These are phyloP conservation scores for Metschnikowia dekortorum DNA, from an alignment of 805 yeast genomes.

Conservation along the genomic window DNA sequence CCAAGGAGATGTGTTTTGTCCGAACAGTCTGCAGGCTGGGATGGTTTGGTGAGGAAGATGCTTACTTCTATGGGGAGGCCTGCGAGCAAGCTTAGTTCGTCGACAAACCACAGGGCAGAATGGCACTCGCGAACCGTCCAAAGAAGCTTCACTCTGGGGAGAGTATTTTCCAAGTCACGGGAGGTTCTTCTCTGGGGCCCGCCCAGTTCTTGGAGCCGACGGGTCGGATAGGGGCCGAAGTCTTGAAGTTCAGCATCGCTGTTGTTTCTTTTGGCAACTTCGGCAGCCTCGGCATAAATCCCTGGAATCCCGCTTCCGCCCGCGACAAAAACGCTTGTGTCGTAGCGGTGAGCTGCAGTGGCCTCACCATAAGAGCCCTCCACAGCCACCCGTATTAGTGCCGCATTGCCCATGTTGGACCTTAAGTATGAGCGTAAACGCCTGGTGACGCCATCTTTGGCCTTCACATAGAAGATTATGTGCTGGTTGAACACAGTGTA, in stretches of 20 bases:
- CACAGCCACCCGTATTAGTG: slow-evolving; percentile 28
- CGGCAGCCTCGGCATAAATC: slow-evolving; percentile 31
- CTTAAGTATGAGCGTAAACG: slow-evolving; percentile 18
- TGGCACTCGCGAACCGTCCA: slow-evolving; percentile 61
- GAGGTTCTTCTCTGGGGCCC: too few species aligned
- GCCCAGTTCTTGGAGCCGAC: too few species aligned
- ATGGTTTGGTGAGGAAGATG: slow-evolving; percentile 12
- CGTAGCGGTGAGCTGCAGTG: slow-evolving; percentile 26
- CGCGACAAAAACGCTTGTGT: slow-evolving; percentile 31
- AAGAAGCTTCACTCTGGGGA: slow-evolving; percentile 37
- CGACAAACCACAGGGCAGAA: slow-evolving; percentile 47
- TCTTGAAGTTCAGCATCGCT: too few species aligned
- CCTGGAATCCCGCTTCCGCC: slow-evolving; percentile 44
- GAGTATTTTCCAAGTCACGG: not conserved
- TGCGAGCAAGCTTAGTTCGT: slow-evolving; percentile 35
- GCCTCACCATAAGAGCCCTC: slow-evolving; percentile 39
- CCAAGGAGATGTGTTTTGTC: slow-evolving; percentile 10
- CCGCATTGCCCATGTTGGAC: slow-evolving; percentile 14
- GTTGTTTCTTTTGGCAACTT: slow-evolving; percentile 1
- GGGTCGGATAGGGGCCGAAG: too few species aligned
- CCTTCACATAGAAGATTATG: slow-evolving; percentile 27
- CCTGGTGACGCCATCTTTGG: slow-evolving; percentile 31
- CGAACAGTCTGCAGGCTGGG: not conserved
- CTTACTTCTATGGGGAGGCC: slow-evolving; percentile 24
- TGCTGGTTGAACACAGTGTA: slow-evolving; percentile 20